Evolutionary conservation across 1,139 yeast genomes (phyloP).

Genomic region (Lodderomyces pseudojiufengensis): DNA sequence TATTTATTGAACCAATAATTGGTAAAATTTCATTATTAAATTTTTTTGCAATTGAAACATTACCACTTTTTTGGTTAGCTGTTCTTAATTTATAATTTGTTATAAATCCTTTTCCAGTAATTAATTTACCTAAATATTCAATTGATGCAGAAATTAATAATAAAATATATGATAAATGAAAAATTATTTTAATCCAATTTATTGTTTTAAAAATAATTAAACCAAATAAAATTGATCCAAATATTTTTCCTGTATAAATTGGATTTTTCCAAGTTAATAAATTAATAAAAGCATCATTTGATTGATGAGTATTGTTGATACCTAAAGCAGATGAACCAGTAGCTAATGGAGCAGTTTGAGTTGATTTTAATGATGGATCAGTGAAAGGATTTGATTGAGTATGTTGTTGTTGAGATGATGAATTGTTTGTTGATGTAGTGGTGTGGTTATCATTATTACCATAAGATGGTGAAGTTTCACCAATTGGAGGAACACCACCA

Average conservation of each 20-base stretch:
- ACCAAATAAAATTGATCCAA: slow-evolving; percentile 59
- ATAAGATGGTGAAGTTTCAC: slow-evolving; percentile 1
- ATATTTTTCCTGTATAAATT: slow-evolving; percentile 67
- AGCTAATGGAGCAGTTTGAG: too few relatives aligned
- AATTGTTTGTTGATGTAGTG: background rate
- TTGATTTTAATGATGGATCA: background rate
- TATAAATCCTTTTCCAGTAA: slow-evolving; percentile 70
- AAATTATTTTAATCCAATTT: slow-evolving; percentile 64
- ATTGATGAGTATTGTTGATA: slow-evolving; percentile 11
- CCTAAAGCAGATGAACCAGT: background rate
- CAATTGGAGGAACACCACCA: slow-evolving; percentile 4
- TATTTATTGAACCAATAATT: slow-evolving; percentile 39
- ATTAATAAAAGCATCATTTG: slow-evolving; percentile 15
- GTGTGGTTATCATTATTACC: background rate
- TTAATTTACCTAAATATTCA: slow-evolving; percentile 62
- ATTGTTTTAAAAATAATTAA: slow-evolving; percentile 66
- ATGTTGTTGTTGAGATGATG: slow-evolving; percentile 1
- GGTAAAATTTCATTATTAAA: slow-evolving; percentile 43
- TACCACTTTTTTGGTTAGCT: slow-evolving; percentile 24
- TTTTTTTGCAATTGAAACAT: slow-evolving; percentile 36
- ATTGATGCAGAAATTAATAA: slow-evolving; percentile 59
- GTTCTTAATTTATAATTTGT: slow-evolving; percentile 51
- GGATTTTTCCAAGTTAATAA: slow-evolving; percentile 86
- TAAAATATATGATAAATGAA: slow-evolving; percentile 50
- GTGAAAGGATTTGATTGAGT: background rate